phyloP scores from a whole-genome alignment of 306 rosid species.

The Cicer cuneatum region DNA sequence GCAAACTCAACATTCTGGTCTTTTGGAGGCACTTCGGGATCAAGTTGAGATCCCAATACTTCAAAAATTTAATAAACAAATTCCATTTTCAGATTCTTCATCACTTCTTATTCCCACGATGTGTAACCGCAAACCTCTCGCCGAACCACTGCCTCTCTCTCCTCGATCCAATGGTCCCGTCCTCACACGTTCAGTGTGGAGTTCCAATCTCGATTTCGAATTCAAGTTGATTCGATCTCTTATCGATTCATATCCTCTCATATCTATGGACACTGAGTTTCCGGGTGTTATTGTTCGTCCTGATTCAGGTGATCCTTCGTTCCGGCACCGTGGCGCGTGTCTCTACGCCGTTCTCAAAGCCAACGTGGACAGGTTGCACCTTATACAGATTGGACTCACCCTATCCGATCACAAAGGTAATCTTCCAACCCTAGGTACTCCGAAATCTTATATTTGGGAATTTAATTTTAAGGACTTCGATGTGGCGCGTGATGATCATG shows the following conservation, averaged over 20 bases:
- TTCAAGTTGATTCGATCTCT: slow-evolving; percentile 58
- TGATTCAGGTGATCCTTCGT: slow-evolving; percentile 39
- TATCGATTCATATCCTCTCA: slow-evolving; percentile 54
- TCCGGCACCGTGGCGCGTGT: slow-evolving; percentile 1
- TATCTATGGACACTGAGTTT: slow-evolving; percentile 86
- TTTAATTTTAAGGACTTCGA: slow-evolving; percentile 44
- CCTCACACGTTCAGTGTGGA: slow-evolving; percentile 69
- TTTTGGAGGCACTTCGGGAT: background rate
- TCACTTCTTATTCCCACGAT: background rate
- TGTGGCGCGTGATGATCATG: slow-evolving; percentile 24
- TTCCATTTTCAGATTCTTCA: background rate
- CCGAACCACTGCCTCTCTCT: background rate
- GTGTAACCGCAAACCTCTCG: slow-evolving; percentile 10
- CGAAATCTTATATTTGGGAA: slow-evolving; percentile 36
- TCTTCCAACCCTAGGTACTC: slow-evolving; percentile 34
- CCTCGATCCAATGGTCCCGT: slow-evolving; percentile 32
- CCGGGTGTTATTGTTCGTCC: slow-evolving; percentile 73
- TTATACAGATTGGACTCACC: slow-evolving; percentile 63
- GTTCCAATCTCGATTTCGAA: slow-evolving; percentile 61
- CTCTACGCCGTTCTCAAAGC: slow-evolving; percentile 71
- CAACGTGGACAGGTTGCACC: slow-evolving; percentile 68
- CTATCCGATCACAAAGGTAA: slow-evolving; percentile 38
- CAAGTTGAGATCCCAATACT: background rate
- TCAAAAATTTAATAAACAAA: background rate
- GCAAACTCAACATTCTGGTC: slow-evolving; percentile 33